Evolutionary conservation across 2,329 filamentous ascomycete species (phyloP).

Genomic region (Talaromyces sp.): DNA sequence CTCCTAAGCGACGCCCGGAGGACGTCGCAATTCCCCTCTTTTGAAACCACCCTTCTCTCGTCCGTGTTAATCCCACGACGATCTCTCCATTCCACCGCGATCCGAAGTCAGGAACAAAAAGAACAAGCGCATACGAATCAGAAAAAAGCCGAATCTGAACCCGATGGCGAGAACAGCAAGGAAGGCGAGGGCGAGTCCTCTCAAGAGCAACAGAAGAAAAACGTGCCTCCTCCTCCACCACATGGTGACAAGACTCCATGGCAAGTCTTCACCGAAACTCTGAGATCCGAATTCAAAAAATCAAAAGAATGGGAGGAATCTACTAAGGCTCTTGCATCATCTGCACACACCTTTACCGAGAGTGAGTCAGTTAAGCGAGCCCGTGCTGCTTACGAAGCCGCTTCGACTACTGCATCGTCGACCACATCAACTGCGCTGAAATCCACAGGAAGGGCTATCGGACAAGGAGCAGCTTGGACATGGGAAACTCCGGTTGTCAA

Average conservation of each 20-base stretch:
- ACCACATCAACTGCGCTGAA: slow-evolving; percentile 77
- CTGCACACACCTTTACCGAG: slow-evolving; percentile 85
- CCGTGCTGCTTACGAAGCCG: slow-evolving; percentile 78
- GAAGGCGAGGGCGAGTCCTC: slow-evolving; percentile 40
- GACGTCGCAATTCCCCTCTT: slow-evolving; percentile 35
- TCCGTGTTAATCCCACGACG: slow-evolving; percentile 23
- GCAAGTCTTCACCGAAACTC: slow-evolving; percentile 98
- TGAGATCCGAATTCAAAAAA: slow-evolving; percentile 86
- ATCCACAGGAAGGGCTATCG: slow-evolving; percentile 77
- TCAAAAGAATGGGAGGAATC: slow-evolving; percentile 99
- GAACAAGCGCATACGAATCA: slow-evolving; percentile 30
- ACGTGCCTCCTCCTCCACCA: slow-evolving; percentile 76
- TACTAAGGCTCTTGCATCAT: slow-evolving; percentile 86
- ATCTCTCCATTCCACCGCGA: slow-evolving; percentile 32
- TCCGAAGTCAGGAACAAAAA: slow-evolving; percentile 32
- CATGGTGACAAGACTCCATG: slow-evolving; percentile 98
- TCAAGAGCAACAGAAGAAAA: slow-evolving; percentile 57
- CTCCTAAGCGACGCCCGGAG: slow-evolving; percentile 31
- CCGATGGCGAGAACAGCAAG: slow-evolving; percentile 39
- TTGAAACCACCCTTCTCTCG: neutral
- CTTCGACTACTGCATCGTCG: slow-evolving; percentile 73
- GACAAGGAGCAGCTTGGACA: slow-evolving; percentile 89
- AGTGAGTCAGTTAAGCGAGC: slow-evolving; percentile 86
- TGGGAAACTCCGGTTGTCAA: slow-evolving; percentile 95
- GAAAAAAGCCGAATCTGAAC: slow-evolving; percentile 31